phyloP scores from a whole-genome alignment of 2,329 filamentous ascomycete genomes.

The Trichophaea hybrida region DNA sequence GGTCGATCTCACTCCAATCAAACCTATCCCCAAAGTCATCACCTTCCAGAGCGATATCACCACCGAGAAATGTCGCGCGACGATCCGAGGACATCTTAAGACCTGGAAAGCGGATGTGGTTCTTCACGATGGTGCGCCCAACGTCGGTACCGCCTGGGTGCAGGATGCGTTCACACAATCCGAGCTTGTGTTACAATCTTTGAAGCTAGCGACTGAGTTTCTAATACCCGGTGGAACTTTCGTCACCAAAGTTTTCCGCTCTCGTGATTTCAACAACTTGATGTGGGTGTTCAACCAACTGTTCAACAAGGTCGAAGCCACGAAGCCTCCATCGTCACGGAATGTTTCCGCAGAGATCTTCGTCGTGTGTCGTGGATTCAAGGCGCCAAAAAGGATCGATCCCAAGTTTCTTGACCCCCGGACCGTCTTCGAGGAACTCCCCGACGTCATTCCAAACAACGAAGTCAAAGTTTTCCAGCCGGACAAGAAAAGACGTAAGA shows the following conservation, averaged over 20 bases:
- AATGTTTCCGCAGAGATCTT: conserved; percentile 98
- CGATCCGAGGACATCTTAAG: conserved; percentile 77
- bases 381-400: conserved; percentile 85
- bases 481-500: conserved; percentile 90
- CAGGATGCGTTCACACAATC: conserved; percentile 98
- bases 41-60: conserved; percentile 97
- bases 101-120: conserved; percentile 94
- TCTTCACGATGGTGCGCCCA: conserved; percentile 90
- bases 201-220: conserved; percentile 92
- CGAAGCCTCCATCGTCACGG: conserved; percentile 87
- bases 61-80: conserved; percentile 85
- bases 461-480: conserved; percentile 98
- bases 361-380: conserved; percentile 89
- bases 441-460: conserved; percentile 75
- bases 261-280: conserved; percentile 89
- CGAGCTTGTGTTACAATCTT: conserved; percentile 73
- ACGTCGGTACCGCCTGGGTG: conserved; percentile 94
- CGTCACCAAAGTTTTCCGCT: conserved; percentile 93
- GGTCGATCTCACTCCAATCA: conserved; percentile 89
- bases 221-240: conserved; percentile 78
- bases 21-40: conserved; percentile 84
- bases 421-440: conserved; percentile 83
- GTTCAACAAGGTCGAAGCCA: conserved; percentile 89
- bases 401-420: conserved; percentile 81
- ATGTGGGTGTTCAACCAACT: conserved; percentile 97